Evolutionary conservation across 345 rosid species (phyloP).

Genomic region (Eucalyptus sp.): DNA sequence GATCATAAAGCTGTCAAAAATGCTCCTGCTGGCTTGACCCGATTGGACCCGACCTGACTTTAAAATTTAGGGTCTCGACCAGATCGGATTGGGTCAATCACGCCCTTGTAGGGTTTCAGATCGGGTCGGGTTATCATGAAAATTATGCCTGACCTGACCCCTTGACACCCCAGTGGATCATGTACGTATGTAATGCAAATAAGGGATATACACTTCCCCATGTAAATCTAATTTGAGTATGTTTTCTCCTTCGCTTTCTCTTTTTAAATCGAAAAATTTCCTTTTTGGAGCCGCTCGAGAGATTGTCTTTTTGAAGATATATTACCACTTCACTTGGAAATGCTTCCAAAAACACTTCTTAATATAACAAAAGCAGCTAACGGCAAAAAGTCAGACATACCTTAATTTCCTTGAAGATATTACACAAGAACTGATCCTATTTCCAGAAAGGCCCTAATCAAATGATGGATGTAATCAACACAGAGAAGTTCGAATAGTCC

Average conservation of each 20-base stretch:
- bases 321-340: background rate
- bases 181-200: background rate
- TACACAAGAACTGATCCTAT: background rate
- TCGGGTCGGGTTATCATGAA: too few relatives aligned
- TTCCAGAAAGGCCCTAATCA: background rate
- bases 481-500: background rate
- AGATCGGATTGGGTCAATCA: too few relatives aligned
- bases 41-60: too few relatives aligned
- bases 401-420: background rate
- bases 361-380: background rate
- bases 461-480: background rate
- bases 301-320: background rate
- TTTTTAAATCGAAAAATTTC: background rate
- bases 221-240: background rate
- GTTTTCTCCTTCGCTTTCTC: background rate
- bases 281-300: background rate
- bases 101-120: too few relatives aligned
- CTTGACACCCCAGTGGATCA: background rate
- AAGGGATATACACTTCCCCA: background rate
- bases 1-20: too few relatives aligned
- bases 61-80: too few relatives aligned
- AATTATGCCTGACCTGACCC: too few relatives aligned
- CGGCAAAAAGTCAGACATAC: background rate
- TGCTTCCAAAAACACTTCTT: background rate
- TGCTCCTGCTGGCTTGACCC: too few relatives aligned